A percentile compares a stretch with the other conserved stretches of the same genome.
These are phyloP conservation scores for Rhododendron mucronatum DNA, from an alignment of 148 eudicot genomes.

Conservation along the genomic window DNA sequence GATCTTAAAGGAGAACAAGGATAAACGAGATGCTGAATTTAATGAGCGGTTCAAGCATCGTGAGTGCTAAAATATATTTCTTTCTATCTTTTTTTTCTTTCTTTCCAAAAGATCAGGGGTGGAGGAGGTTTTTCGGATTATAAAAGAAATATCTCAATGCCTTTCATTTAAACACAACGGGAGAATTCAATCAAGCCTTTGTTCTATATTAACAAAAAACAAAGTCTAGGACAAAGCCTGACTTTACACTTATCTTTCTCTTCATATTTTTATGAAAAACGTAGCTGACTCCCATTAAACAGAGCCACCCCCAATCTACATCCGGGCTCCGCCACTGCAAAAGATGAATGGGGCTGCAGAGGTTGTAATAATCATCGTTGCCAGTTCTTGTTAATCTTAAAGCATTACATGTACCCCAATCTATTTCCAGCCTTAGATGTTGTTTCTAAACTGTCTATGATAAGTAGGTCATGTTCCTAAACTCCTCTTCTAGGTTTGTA, in stretches of 20 bases:
- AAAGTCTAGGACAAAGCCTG: too few species aligned
- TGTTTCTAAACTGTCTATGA: neutral
- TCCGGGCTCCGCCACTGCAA: neutral
- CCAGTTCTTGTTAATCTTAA: neutral
- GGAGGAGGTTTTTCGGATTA: neutral
- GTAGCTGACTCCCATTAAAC: neutral
- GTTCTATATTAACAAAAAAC: too few species aligned
- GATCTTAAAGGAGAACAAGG: slow-evolving; percentile 93
- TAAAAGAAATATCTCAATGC: too few species aligned
- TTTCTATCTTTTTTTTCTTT: neutral
- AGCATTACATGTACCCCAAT: neutral
- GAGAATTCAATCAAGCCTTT: too few species aligned
- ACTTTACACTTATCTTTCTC: neutral
- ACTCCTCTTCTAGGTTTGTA: neutral
- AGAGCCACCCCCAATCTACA: neutral
- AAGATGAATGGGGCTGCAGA: neutral
- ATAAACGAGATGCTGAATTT: slow-evolving; percentile 86
- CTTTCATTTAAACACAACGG: too few species aligned
- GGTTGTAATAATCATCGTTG: neutral
- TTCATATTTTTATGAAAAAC: too few species aligned
- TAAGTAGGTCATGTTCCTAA: neutral
- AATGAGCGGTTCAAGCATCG: slow-evolving; percentile 83
- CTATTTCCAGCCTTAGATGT: neutral
- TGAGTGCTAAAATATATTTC: slow-evolving; percentile 24
- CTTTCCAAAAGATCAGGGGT: neutral